Evolutionary conservation across 768 basidiomycete species (phyloP).

Genomic region (Mycena floridula): DNA sequence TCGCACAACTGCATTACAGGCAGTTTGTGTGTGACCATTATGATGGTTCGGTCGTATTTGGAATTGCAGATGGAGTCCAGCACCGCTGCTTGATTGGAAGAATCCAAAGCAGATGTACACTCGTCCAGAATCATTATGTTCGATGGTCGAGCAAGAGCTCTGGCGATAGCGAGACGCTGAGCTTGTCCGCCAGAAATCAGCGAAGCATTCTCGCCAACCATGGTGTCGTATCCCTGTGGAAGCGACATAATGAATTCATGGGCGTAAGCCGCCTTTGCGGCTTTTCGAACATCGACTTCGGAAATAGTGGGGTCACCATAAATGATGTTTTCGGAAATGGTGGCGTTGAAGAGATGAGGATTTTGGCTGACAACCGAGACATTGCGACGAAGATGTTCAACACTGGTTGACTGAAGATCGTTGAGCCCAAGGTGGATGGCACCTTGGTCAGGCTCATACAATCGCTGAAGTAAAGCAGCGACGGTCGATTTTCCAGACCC

Average conservation of each 20-base stretch:
- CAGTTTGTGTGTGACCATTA: slow-evolving; percentile 93
- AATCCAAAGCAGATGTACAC: slow-evolving; percentile 90
- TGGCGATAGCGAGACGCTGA: slow-evolving; percentile 87
- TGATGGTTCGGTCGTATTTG: slow-evolving; percentile 68
- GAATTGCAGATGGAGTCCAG: slow-evolving; percentile 67
- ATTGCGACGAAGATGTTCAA: slow-evolving; percentile 75
- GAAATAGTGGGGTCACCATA: slow-evolving; percentile 58
- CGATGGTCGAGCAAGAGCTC: slow-evolving; percentile 74
- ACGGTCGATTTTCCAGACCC: slow-evolving; percentile 95
- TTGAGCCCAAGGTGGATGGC: slow-evolving; percentile 51
- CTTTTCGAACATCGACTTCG: slow-evolving; percentile 53
- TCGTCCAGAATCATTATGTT: slow-evolving; percentile 86
- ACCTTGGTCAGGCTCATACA: slow-evolving; percentile 78
- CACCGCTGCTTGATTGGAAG: slow-evolving; percentile 76
- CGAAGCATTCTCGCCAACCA: slow-evolving; percentile 87
- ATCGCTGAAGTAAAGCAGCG: slow-evolving; percentile 75
- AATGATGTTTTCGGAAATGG: slow-evolving; percentile 82
- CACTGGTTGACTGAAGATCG: slow-evolving; percentile 52
- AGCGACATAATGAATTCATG: slow-evolving; percentile 82
- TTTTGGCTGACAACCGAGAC: slow-evolving; percentile 86
- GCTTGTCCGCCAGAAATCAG: slow-evolving; percentile 93
- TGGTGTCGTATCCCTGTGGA: slow-evolving; percentile 82
- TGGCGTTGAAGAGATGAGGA: slow-evolving; percentile 84
- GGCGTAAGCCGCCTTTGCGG: slow-evolving; percentile 73
- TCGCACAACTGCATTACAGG: slow-evolving; percentile 91